Conservation (phyloP, 192 early-diverging fungal species). For the Funneliformis mosseae region DNA sequence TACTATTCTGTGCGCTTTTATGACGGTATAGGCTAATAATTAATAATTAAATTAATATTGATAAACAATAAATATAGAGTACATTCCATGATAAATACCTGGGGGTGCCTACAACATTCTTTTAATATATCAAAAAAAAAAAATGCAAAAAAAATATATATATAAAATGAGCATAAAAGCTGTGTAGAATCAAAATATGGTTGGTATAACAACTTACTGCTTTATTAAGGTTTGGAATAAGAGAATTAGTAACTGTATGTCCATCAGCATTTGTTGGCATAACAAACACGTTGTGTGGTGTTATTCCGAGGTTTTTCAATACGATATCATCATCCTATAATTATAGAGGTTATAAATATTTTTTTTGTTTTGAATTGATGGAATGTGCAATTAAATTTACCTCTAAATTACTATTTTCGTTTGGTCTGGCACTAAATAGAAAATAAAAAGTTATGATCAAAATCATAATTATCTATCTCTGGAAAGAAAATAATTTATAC, state of each 20-base stretch:
- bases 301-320: conserved; percentile 64
- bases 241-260: not conserved
- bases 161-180: too few relatives aligned
- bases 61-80: not conserved
- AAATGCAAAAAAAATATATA: not conserved
- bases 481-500: not conserved
- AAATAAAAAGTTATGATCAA: not conserved
- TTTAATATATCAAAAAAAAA: conserved; percentile 26
- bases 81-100: conserved; percentile 25
- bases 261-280: conserved; percentile 48
- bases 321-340: conserved; percentile 47
- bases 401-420: conserved; percentile 19
- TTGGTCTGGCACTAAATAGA: conserved; percentile 33
- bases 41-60: not conserved
- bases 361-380: not conserved
- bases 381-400: not conserved
- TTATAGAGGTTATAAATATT: too few relatives aligned
- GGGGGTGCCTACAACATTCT: conserved; percentile 41
- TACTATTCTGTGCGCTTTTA: conserved; percentile 21
- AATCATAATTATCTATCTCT: not conserved
- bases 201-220: not conserved
- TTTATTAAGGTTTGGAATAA: not conserved
- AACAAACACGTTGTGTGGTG: conserved; percentile 72
- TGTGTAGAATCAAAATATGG: too few relatives aligned
- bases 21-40: conserved; percentile 3